Conservation (phyloP, 2,329 filamentous ascomycete species). For the Fusarium sp. region DNA sequence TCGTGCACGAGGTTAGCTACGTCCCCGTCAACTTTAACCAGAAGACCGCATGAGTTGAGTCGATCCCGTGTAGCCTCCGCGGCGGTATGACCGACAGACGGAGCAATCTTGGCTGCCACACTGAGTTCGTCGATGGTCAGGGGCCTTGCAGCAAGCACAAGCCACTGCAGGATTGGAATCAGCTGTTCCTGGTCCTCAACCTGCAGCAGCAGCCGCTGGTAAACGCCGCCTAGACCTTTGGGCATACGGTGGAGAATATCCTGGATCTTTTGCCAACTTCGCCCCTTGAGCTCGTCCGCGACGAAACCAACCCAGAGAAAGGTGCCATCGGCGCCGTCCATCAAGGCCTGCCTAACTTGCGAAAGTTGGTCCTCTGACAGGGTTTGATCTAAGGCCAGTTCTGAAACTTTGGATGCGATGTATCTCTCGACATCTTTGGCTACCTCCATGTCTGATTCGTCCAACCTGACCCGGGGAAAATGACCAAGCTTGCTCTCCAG, state of each 20-base stretch:
- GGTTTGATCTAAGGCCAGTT: not conserved
- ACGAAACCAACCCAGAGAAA: slow-evolving; percentile 1
- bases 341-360: not conserved
- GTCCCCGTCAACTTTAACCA: not conserved
- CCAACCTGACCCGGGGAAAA: not conserved
- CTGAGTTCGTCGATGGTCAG: not conserved
- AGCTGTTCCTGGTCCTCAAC: not conserved
- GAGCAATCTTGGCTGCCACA: not conserved
- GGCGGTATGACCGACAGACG: not conserved
- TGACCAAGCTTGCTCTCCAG: not conserved
- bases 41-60: not conserved
- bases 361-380: not conserved
- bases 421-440: not conserved
- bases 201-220: not conserved
- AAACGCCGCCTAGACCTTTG: not conserved
- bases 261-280: not conserved
- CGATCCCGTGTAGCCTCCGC: not conserved
- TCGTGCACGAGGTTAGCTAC: not conserved
- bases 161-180: not conserved
- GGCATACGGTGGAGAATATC: not conserved
- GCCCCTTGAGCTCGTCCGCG: not conserved
- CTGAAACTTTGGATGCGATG: not conserved
- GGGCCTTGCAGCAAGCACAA: not conserved
- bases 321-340: not conserved
- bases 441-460: not conserved